A percentile compares a stretch with the other conserved stretches of the same genome.
Conservation (phyloP, 192 early-diverging fungal genomes). For the Backusella tarrabulga region DNA sequence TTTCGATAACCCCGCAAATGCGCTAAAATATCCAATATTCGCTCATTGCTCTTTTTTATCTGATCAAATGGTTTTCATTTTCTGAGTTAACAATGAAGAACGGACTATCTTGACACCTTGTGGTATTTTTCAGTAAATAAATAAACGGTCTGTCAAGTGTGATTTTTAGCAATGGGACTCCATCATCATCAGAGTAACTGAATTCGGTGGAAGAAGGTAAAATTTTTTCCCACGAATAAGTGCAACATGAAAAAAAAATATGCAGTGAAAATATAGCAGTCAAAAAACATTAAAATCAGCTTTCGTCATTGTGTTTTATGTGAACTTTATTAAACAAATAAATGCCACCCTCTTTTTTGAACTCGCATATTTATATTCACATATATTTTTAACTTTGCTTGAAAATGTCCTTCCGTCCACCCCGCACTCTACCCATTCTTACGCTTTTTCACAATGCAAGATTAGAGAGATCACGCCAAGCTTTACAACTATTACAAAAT, state of each 20-base stretch:
- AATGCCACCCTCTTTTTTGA: neutral
- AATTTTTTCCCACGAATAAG: neutral
- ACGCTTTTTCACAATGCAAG: conserved; percentile 34
- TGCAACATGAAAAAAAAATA: neutral
- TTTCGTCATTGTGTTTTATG: neutral
- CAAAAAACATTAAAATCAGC: neutral
- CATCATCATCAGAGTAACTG: neutral
- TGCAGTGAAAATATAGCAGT: neutral
- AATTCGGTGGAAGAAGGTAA: neutral
- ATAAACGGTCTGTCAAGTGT: neutral
- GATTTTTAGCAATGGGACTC: neutral
- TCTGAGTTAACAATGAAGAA: neutral
- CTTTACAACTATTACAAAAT: conserved; percentile 11
- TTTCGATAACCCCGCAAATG: neutral
- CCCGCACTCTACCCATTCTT: conserved; percentile 28
- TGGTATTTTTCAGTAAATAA: neutral
- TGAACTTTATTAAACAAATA: neutral
- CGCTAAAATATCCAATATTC: neutral
- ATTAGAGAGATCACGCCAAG: conserved; percentile 10
- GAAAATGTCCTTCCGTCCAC: conserved; percentile 33
- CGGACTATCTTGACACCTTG: neutral
- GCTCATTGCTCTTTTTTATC: neutral
- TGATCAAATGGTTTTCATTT: neutral
- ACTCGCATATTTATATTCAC: neutral
- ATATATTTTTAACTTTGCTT: neutral